These are phyloP conservation scores for Stephania yunnanensis DNA, from an alignment of 164 flowering plant genomes.

Conservation along the genomic window DNA sequence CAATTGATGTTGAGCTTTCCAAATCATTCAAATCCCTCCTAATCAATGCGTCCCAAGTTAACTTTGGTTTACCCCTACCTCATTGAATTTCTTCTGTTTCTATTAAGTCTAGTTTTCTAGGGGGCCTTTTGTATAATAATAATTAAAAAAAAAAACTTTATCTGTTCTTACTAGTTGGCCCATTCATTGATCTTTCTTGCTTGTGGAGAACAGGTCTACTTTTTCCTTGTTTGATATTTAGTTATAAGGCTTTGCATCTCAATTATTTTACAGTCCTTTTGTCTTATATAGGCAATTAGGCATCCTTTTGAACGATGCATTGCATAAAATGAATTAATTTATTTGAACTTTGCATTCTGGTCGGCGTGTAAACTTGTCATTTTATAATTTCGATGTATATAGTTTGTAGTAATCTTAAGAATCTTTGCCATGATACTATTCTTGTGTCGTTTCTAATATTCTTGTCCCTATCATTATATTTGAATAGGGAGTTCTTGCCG, in stretches of 20 bases:
- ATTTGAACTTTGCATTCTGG: not conserved
- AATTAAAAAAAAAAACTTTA: not conserved
- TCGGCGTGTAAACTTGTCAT: not conserved
- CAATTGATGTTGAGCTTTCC: no score
- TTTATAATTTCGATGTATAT: not conserved
- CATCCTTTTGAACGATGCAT: not conserved
- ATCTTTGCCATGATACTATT: not conserved
- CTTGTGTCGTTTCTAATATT: conserved; percentile 3
- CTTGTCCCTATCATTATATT: not conserved
- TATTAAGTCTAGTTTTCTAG: no score
- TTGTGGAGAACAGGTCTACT: not conserved
- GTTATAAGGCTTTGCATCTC: not conserved
- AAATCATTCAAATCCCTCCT: no score
- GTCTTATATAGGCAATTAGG: no score
- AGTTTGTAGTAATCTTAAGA: not conserved
- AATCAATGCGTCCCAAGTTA: no score
- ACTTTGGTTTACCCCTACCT: no score
- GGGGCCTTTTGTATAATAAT: no score
- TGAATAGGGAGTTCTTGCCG: conserved; percentile 91
- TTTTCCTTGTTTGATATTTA: not conserved
- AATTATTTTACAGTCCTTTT: not conserved
- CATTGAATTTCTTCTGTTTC: no score
- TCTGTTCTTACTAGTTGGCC: not conserved
- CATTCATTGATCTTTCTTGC: not conserved
- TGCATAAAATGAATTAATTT: not conserved